Evolutionary conservation across 371 early-diverging fungal genomes (phyloP).

Genomic region (Mucor lusitanicus): DNA sequence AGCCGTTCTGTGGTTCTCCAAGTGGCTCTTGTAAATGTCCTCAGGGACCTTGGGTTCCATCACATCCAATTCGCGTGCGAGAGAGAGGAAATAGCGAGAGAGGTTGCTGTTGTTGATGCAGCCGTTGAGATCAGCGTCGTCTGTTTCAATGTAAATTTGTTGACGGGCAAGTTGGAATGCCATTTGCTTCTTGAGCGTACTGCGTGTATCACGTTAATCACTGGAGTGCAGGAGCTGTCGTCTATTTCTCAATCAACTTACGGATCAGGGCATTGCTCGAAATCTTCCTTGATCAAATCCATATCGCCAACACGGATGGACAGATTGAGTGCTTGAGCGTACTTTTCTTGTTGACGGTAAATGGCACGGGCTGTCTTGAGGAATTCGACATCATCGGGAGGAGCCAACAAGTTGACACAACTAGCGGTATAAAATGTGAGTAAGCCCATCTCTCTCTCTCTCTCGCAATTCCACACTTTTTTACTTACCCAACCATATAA

Average conservation of each 20-base stretch:
- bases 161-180: conserved; percentile 94
- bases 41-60: conserved; percentile 95
- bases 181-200: conserved; percentile 88
- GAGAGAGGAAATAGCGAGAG: conserved; percentile 81
- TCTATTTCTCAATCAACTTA: no score
- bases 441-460: not conserved
- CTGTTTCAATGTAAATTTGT: conserved; percentile 79
- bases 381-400: conserved; percentile 87
- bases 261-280: conserved; percentile 82
- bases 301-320: conserved; percentile 84
- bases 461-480: not conserved
- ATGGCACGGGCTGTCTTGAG: conserved; percentile 88
- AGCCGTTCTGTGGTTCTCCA: conserved; percentile 82
- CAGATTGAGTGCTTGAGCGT: conserved; percentile 82
- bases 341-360: conserved; percentile 80
- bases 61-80: conserved; percentile 93
- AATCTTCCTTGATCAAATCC: conserved; percentile 86
- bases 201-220: conserved; percentile 24
- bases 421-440: conserved; percentile 39
- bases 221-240: no score
- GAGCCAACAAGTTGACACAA: conserved; percentile 88
- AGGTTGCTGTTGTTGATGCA: conserved; percentile 89
- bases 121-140: conserved; percentile 79
- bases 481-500: conserved; percentile 87
- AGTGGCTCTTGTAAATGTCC: conserved; percentile 96